phyloP scores from a whole-genome alignment of 345 rosid species.

The Alliaria petiolata region DNA sequence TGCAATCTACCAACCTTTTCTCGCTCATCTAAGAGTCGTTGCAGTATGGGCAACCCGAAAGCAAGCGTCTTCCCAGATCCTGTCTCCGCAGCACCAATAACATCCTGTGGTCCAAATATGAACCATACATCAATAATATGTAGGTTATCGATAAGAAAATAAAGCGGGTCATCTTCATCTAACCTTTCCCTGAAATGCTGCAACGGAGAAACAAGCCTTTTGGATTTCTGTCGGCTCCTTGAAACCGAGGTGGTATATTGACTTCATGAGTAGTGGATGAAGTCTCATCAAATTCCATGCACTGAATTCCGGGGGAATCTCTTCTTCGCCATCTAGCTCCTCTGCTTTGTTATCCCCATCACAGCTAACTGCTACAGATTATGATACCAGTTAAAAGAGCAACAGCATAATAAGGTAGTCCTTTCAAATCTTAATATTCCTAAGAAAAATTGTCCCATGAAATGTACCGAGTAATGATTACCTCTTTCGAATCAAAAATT shows the following conservation, averaged over 20 bases:
- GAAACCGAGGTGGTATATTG: constrained; percentile 70
- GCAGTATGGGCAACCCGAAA: constrained; percentile 93
- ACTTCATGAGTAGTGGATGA: constrained; percentile 75
- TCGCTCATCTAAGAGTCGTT: constrained; percentile 82
- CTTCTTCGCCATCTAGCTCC: constrained; percentile 49
- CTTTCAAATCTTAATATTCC: neutral
- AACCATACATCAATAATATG: constrained; percentile 6
- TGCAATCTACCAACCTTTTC: constrained; percentile 54
- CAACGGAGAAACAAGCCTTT: constrained; percentile 81
- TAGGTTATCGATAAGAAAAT: neutral
- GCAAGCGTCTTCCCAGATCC: constrained; percentile 99
- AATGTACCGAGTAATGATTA: neutral
- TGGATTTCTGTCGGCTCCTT: constrained; percentile 93
- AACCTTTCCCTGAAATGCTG: constrained; percentile 96
- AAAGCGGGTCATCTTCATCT: constrained; percentile 32
- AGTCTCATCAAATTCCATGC: constrained; percentile 86
- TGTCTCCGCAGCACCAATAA: constrained; percentile 95
- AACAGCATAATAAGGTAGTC: neutral
- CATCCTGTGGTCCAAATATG: constrained; percentile 57
- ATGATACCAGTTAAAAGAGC: neutral
- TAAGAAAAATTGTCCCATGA: neutral
- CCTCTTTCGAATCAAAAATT: neutral
- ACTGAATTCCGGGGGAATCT: constrained; percentile 43
- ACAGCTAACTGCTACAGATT: constrained; percentile 32
- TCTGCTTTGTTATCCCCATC: constrained; percentile 39